phyloP scores from a whole-genome alignment of 2,329 filamentous ascomycete species.

The Phialocephala sp. region DNA sequence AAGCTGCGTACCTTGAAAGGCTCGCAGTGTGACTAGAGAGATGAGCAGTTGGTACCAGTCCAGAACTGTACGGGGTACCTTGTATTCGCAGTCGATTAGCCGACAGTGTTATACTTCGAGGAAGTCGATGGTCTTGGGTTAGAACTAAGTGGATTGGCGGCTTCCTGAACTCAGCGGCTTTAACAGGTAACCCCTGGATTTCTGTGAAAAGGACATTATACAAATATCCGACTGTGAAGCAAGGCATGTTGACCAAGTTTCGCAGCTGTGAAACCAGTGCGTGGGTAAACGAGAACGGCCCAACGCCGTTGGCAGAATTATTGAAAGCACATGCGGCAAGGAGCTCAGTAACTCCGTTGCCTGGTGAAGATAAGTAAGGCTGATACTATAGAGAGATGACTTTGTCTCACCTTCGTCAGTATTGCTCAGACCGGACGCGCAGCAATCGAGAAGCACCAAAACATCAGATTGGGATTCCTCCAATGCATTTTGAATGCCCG shows the following conservation, averaged over 20 bases:
- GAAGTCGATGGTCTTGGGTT: conserved; percentile 14
- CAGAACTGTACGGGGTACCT: neutral
- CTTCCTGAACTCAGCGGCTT: conserved; percentile 12
- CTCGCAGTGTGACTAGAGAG: neutral
- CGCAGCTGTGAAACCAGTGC: conserved; percentile 12
- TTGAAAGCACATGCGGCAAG: conserved; percentile 55
- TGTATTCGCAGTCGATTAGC: neutral
- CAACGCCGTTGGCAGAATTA: conserved; percentile 53
- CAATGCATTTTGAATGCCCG: conserved; percentile 50
- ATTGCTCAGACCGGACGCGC: conserved; percentile 44
- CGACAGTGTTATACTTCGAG: conserved; percentile 14
- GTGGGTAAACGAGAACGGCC: conserved; percentile 18
- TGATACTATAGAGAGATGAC: no score
- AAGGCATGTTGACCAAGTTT: conserved; percentile 45
- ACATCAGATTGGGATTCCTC: conserved; percentile 63
- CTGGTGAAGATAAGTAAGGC: neutral
- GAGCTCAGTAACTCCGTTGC: conserved; percentile 41
- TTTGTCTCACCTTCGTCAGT: conserved; percentile 6
- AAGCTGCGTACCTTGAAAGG: neutral
- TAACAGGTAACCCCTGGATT: conserved; percentile 15
- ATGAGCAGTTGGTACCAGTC: neutral
- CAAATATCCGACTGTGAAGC: conserved; percentile 52
- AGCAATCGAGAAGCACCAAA: conserved; percentile 63
- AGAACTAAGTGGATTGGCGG: conserved; percentile 21
- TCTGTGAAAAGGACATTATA: conserved; percentile 27